Conservation (phyloP, 1,139 yeast species). For the Geotrichum candidum region DNA sequence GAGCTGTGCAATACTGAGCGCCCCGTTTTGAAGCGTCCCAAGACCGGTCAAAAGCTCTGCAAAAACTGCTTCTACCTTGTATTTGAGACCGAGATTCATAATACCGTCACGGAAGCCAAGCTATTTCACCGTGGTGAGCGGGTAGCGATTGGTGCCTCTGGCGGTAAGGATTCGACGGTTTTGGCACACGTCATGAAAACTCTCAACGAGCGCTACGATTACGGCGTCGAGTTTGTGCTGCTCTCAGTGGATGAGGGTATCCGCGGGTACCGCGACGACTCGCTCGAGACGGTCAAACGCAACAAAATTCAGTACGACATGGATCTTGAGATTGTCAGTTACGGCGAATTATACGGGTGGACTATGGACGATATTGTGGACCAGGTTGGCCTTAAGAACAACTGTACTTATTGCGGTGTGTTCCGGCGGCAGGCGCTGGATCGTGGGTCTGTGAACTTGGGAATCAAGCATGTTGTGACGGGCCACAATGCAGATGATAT, state of each 20-base stretch:
- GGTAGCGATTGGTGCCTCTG: constrained; percentile 97
- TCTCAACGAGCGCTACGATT: constrained; percentile 78
- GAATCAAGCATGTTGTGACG: constrained; percentile 86
- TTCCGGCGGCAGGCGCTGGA: constrained; percentile 93
- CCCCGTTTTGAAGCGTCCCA: constrained; percentile 88
- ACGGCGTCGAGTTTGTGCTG: constrained; percentile 76
- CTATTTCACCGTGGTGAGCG: constrained; percentile 75
- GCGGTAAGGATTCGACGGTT: constrained; percentile 97
- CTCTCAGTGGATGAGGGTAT: constrained; percentile 95
- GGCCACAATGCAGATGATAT: constrained; percentile 99
- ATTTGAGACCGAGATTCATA: constrained; percentile 92
- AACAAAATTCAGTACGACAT: constrained; percentile 82
- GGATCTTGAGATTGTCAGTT: constrained; percentile 86
- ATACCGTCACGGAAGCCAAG: constrained; percentile 66
- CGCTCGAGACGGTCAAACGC: constrained; percentile 91
- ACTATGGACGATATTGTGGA: constrained; percentile 97
- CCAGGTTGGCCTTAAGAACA: constrained; percentile 87
- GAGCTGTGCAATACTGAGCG: constrained; percentile 81
- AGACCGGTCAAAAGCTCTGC: constrained; percentile 86
- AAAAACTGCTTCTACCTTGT: constrained; percentile 84
- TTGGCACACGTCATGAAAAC: constrained; percentile 83
- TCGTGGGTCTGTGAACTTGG: constrained; percentile 87
- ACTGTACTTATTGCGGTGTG: constrained; percentile 98
- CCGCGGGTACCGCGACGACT: constrained; percentile 94
- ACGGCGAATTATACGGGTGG: constrained; percentile 85